Conservation (phyloP, 2,329 filamentous ascomycete species). For the Microascus cirrosus region DNA sequence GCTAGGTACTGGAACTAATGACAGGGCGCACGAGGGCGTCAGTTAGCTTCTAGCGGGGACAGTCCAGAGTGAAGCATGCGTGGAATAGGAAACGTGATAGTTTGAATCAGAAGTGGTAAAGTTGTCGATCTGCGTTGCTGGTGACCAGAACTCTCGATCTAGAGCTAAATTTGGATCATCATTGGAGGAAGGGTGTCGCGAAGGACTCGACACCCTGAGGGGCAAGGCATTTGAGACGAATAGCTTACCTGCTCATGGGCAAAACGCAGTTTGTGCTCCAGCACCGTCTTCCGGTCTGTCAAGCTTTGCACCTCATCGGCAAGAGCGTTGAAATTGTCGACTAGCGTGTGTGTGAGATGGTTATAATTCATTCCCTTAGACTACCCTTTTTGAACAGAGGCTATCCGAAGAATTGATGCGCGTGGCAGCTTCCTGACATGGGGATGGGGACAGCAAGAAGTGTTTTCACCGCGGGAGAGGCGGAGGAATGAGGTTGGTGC, state of each 20-base stretch:
- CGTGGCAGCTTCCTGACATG: background rate
- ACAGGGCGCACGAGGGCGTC: background rate
- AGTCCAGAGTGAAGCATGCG: background rate
- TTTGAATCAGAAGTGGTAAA: slow-evolving; percentile 27
- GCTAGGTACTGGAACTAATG: slow-evolving; percentile 51
- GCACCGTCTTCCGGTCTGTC: slow-evolving; percentile 51
- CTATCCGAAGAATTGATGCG: background rate
- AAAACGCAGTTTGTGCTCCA: slow-evolving; percentile 57
- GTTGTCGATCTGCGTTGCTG: slow-evolving; percentile 52
- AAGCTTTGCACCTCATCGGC: slow-evolving; percentile 54
- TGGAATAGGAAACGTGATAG: slow-evolving; percentile 1
- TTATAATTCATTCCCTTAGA: slow-evolving; percentile 4
- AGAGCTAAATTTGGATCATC: slow-evolving; percentile 58
- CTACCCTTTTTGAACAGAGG: background rate
- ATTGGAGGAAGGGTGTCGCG: slow-evolving; percentile 14
- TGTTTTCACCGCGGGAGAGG: background rate
- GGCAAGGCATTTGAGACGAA: slow-evolving; percentile 1
- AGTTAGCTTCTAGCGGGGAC: background rate
- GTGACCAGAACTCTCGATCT: slow-evolving; percentile 56
- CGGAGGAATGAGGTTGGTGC: background rate
- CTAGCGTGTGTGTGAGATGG: slow-evolving; percentile 37
- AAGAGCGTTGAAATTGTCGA: slow-evolving; percentile 53
- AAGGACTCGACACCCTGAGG: background rate
- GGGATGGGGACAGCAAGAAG: background rate
- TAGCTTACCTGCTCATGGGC: slow-evolving; percentile 53